These are phyloP conservation scores for Sclerotiophoma versabilis DNA, from an alignment of 2,329 filamentous ascomycete species.

Conservation along the genomic window DNA sequence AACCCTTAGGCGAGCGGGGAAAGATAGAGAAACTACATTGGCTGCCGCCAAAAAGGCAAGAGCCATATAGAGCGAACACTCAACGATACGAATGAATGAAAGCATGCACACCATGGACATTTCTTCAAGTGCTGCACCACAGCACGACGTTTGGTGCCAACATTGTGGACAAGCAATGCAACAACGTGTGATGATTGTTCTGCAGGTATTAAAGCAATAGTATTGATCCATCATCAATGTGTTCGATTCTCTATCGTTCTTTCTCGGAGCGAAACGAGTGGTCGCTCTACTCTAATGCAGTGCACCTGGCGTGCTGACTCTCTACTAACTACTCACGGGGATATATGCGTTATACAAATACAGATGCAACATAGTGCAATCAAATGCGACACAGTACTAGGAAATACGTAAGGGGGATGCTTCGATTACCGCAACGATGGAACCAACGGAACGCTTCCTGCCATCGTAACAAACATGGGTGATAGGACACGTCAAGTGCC, in stretches of 20 bases:
- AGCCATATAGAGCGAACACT: slow-evolving; percentile 7
- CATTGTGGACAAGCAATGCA: too few relatives aligned
- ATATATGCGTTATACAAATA: slow-evolving; percentile 19
- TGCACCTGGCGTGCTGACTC: neutral
- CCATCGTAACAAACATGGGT: slow-evolving; percentile 27
- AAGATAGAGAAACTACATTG: neutral
- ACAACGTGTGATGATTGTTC: neutral
- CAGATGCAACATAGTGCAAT: slow-evolving; percentile 6
- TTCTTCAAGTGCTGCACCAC: neutral
- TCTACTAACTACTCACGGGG: slow-evolving; percentile 11
- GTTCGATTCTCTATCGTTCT: neutral
- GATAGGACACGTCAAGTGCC: slow-evolving; percentile 11
- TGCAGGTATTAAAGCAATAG: neutral
- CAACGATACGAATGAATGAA: slow-evolving; percentile 21
- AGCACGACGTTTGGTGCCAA: too few relatives aligned
- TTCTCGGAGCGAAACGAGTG: slow-evolving; percentile 5
- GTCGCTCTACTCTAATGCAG: neutral
- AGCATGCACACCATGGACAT: slow-evolving; percentile 9
- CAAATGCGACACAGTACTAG: slow-evolving; percentile 1
- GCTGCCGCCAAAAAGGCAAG: neutral
- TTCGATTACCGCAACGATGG: slow-evolving; percentile 25
- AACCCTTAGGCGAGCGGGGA: neutral
- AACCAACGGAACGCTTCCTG: slow-evolving; percentile 46
- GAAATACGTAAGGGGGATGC: neutral
- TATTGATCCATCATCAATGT: neutral